These are phyloP conservation scores for Paulownia fortunei DNA, from an alignment of 257 asterid species.

Conservation along the genomic window DNA sequence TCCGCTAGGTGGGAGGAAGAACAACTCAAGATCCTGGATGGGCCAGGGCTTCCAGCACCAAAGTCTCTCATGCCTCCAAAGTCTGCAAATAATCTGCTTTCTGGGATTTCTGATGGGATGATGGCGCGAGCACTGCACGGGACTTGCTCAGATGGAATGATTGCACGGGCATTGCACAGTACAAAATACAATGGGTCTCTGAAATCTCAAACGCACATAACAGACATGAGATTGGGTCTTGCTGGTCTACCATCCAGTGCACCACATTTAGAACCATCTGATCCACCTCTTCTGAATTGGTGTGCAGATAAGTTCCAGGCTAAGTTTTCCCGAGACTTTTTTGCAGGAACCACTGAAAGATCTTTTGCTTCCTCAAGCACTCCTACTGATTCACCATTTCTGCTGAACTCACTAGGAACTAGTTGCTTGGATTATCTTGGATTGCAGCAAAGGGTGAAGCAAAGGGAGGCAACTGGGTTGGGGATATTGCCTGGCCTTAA, in stretches of 20 bases:
- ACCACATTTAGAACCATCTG: slow-evolving; percentile 50
- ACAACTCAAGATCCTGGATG: slow-evolving; percentile 78
- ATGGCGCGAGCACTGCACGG: slow-evolving; percentile 62
- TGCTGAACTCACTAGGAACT: slow-evolving; percentile 64
- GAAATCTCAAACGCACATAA: slow-evolving; percentile 65
- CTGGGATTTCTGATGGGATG: slow-evolving; percentile 83
- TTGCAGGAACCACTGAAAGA: slow-evolving; percentile 51
- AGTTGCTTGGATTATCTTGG: slow-evolving; percentile 59
- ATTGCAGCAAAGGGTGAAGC: slow-evolving; percentile 50
- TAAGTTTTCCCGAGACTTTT: slow-evolving; percentile 57
- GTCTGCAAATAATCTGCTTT: slow-evolving; percentile 49
- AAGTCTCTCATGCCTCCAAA: slow-evolving; percentile 55
- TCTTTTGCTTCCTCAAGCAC: slow-evolving; percentile 48
- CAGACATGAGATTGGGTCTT: slow-evolving; percentile 90
- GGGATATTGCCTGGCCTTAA: slow-evolving; percentile 53
- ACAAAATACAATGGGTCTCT: slow-evolving; percentile 55
- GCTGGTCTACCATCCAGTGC: slow-evolving; percentile 56
- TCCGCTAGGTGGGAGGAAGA: slow-evolving; percentile 91
- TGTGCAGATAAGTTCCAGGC: slow-evolving; percentile 47
- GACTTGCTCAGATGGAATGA: slow-evolving; percentile 46
- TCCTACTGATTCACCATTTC: slow-evolving; percentile 52
- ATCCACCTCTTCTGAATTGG: slow-evolving; percentile 57
- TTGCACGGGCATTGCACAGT: slow-evolving; percentile 71
- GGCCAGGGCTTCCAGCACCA: slow-evolving; percentile 47
- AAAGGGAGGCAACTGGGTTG: slow-evolving; percentile 44